These are phyloP conservation scores for Lentinula novae-zelandiae DNA, from an alignment of 1,284 basidiomycete genomes.

Conservation along the genomic window DNA sequence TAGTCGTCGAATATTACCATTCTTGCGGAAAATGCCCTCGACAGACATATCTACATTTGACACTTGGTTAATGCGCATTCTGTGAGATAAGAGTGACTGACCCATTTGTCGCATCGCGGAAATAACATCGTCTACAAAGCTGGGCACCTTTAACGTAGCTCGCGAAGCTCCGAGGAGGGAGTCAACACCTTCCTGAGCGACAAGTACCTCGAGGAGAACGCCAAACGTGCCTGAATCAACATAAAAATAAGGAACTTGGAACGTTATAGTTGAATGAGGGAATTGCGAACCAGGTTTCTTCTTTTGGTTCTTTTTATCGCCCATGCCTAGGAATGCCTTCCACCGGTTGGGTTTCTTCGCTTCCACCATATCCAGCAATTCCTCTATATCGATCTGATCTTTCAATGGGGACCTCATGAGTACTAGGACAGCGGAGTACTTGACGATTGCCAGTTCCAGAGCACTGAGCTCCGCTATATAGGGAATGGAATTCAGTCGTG, in stretches of 20 bases:
- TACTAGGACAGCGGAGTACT: slow-evolving; percentile 85
- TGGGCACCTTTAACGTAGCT: slow-evolving; percentile 84
- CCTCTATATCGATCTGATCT: slow-evolving; percentile 87
- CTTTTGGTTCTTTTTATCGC: slow-evolving; percentile 86
- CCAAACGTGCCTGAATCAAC: slow-evolving; percentile 74
- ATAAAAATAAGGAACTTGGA: neutral
- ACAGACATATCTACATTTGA: slow-evolving; percentile 84
- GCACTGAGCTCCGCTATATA: slow-evolving; percentile 84
- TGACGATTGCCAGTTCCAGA: slow-evolving; percentile 87
- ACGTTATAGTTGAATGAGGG: slow-evolving; percentile 20
- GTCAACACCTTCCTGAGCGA: slow-evolving; percentile 95
- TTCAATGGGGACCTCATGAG: slow-evolving; percentile 76
- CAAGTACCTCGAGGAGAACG: slow-evolving; percentile 89
- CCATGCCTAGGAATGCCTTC: slow-evolving; percentile 90
- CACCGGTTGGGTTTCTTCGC: slow-evolving; percentile 93
- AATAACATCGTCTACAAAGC: slow-evolving; percentile 96
- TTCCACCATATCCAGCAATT: slow-evolving; percentile 92
- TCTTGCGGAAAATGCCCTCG: slow-evolving; percentile 98
- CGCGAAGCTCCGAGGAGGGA: slow-evolving; percentile 89
- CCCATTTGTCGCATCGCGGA: slow-evolving; percentile 99
- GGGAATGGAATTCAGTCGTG: slow-evolving; percentile 70
- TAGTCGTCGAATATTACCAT: slow-evolving; percentile 93
- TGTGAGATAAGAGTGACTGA: slow-evolving; percentile 33
- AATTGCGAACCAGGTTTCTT: slow-evolving; percentile 69
- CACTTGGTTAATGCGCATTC: slow-evolving; percentile 1